A percentile compares a stretch with the other conserved stretches of the same genome.
Conservation (phyloP, 306 rosid species). For the Rosa rugosa region DNA sequence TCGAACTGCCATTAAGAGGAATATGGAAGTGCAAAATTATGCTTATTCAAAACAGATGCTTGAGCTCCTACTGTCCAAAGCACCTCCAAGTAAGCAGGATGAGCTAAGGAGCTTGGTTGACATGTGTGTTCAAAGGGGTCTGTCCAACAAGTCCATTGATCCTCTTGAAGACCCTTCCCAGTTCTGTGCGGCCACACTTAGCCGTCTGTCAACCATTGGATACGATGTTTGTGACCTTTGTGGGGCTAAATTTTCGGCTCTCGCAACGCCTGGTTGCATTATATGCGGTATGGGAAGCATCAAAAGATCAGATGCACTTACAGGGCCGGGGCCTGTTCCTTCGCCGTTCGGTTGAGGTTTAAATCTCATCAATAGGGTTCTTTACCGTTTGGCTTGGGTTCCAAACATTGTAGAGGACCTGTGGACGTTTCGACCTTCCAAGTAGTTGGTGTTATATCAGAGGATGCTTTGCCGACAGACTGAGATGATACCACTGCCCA, state of each 20-base stretch:
- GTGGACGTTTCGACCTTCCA: not conserved
- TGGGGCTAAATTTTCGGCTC: conserved; percentile 92
- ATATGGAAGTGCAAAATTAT: conserved; percentile 94
- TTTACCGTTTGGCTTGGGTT: not conserved
- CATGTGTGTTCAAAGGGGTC: conserved; percentile 92
- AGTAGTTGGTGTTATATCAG: not conserved
- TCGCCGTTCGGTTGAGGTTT: conserved; percentile 84
- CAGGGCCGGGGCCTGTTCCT: conserved; percentile 88
- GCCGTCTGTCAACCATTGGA: conserved; percentile 94
- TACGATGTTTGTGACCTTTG: conserved; percentile 98
- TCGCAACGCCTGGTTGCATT: conserved; percentile 81
- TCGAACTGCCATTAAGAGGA: conserved; percentile 92
- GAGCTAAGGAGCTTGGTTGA: conserved; percentile 82
- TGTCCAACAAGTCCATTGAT: conserved; percentile 85
- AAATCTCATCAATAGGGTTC: not conserved
- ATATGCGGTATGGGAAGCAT: conserved; percentile 97
- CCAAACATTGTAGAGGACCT: not conserved
- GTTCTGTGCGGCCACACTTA: conserved; percentile 88
- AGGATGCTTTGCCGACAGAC: not conserved
- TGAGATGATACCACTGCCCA: not conserved
- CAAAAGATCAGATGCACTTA: conserved; percentile 81
- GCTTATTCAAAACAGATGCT: conserved; percentile 93
- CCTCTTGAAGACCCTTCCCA: conserved; percentile 95
- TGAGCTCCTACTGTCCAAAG: conserved; percentile 84
- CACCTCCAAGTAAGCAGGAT: conserved; percentile 90